Conservation (phyloP, 495 filamentous ascomycete species). For the Hypoxylon lienhwacheense region DNA sequence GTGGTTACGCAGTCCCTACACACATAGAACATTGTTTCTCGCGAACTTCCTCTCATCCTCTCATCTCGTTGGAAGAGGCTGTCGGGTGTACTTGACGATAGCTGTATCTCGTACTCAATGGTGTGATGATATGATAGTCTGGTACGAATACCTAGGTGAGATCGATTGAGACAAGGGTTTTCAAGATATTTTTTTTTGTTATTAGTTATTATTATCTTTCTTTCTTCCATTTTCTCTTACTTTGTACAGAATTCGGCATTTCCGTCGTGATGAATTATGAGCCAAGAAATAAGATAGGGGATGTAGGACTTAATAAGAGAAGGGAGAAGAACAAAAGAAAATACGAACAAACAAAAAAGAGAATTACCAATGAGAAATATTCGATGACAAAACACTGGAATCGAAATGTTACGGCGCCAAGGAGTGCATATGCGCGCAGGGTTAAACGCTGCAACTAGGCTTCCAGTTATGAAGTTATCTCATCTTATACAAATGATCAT, state of each 20-base stretch:
- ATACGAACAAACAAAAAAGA: background rate
- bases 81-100: no score
- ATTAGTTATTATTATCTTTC: no score
- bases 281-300: background rate
- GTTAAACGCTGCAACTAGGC: background rate
- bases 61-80: background rate
- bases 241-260: background rate
- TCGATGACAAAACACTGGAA: background rate
- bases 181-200: background rate
- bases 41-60: background rate
- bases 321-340: background rate
- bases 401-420: slow-evolving; percentile 1
- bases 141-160: background rate
- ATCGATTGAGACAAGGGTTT: background rate
- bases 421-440: background rate
- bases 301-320: no score
- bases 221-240: background rate
- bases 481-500: no score
- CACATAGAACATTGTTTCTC: slow-evolving; percentile 12
- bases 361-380: background rate
- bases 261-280: no score
- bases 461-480: no score
- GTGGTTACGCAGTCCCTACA: slow-evolving; percentile 12
- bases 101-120: no score
- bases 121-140: background rate